Evolutionary conservation across 2,329 filamentous ascomycete species (phyloP).

Genomic region (Ophiostoma quercus): DNA sequence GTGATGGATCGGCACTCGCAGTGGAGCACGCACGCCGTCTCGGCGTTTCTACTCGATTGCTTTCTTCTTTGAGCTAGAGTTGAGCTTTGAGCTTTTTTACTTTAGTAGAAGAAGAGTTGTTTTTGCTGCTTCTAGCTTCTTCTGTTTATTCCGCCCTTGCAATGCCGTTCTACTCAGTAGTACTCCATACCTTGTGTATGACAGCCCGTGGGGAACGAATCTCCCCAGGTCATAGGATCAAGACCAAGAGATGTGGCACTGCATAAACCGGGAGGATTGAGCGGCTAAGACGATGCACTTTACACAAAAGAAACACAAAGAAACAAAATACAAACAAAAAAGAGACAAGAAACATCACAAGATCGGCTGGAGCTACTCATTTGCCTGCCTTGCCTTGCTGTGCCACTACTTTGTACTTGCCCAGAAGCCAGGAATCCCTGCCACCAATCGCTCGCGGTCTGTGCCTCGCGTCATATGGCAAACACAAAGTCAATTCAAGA

Average conservation of each 20-base stretch:
- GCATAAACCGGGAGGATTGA: not conserved
- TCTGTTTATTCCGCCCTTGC: not conserved
- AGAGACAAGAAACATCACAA: not conserved
- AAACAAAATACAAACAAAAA: not conserved
- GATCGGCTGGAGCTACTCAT: not conserved
- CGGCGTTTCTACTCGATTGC: constrained; percentile 4
- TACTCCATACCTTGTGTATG: not conserved
- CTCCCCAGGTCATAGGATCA: not conserved
- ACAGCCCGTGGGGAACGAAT: not conserved
- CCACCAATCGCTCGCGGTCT: not conserved
- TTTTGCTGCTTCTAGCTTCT: not conserved
- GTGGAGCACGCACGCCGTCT: not conserved
- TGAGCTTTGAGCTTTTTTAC: not conserved
- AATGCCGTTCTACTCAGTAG: not conserved
- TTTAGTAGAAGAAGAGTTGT: not conserved
- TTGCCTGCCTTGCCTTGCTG: not conserved
- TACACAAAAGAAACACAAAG: not conserved
- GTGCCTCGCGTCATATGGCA: not conserved
- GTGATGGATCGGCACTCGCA: not conserved
- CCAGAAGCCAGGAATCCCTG: not conserved
- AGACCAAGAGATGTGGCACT: not conserved
- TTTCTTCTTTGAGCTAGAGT: not conserved
- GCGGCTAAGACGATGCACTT: not conserved
- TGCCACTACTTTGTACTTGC: not conserved
- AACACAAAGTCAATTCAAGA: not conserved